Conservation (phyloP, 1,284 basidiomycete genomes). For the Austroboletus niveus region DNA sequence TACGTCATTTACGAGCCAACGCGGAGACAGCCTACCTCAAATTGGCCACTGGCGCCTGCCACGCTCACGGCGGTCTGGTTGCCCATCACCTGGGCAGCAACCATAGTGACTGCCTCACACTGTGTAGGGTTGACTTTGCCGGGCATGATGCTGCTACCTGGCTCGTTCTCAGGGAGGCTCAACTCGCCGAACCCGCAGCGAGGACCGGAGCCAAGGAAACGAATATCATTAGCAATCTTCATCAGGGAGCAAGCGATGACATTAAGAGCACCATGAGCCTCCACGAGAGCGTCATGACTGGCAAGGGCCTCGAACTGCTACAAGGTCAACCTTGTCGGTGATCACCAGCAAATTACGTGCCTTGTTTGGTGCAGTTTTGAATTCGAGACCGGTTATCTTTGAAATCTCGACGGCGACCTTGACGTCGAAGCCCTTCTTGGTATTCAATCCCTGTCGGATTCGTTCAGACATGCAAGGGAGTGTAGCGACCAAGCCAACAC, state of each 20-base stretch:
- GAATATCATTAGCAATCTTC: conserved; percentile 99
- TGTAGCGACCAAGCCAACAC: conserved; percentile 25
- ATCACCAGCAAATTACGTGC: conserved; percentile 36
- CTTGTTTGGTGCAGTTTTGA: conserved; percentile 99
- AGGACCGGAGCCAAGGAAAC: conserved; percentile 96
- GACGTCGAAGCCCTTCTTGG: conserved; percentile 94
- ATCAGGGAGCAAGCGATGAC: conserved; percentile 93
- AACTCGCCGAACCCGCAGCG: conserved; percentile 97
- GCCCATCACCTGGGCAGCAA: conserved; percentile 97
- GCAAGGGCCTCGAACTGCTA: conserved; percentile 93
- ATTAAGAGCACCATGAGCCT: conserved; percentile 96
- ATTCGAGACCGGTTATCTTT: conserved; percentile 86
- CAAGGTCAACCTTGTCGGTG: conserved; percentile 2
- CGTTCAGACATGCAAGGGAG: conserved; percentile 4
- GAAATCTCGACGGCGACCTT: conserved; percentile 93
- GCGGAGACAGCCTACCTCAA: conserved; percentile 63
- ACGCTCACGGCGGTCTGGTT: conserved; percentile 95
- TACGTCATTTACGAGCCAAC: conserved; percentile 1
- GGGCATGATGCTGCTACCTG: conserved; percentile 99
- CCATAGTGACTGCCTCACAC: conserved; percentile 99
- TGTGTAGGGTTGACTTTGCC: conserved; percentile 99
- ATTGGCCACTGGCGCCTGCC: conserved; percentile 94
- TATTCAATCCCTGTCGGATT: conserved; percentile 83
- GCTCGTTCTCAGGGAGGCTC: conserved; percentile 96
- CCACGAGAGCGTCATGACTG: conserved; percentile 95